A percentile compares a stretch with the other conserved stretches of the same genome.
phyloP scores from a whole-genome alignment of 2,329 filamentous ascomycete genomes.

The Penicillium fuscoglaucum region DNA sequence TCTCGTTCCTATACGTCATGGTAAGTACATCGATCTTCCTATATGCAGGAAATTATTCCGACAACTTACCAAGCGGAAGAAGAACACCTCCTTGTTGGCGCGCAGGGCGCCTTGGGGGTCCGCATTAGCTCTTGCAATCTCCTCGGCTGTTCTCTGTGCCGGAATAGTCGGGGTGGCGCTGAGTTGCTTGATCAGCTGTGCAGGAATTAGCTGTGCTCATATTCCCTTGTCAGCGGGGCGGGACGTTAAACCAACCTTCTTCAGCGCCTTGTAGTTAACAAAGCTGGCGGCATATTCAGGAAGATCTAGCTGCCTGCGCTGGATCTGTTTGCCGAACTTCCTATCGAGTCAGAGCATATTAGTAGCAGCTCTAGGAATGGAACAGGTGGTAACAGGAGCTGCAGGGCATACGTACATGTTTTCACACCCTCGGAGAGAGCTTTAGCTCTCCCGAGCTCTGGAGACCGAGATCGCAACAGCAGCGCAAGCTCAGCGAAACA shows the following conservation, averaged over 20 bases:
- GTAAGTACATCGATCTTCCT: not conserved
- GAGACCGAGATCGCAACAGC: not conserved
- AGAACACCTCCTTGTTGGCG: conserved; percentile 97
- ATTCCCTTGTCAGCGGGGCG: not conserved
- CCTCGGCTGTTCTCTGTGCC: conserved; percentile 64
- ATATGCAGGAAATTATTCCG: not conserved
- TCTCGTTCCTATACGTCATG: conserved; percentile 73
- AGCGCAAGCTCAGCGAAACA: conserved; percentile 4
- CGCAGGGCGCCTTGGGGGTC: conserved; percentile 89
- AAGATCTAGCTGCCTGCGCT: conserved; percentile 97
- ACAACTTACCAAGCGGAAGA: conserved; percentile 82
- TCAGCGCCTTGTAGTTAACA: conserved; percentile 98
- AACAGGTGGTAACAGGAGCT: not conserved
- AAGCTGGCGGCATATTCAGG: conserved; percentile 99
- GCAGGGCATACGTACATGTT: conserved; percentile 5
- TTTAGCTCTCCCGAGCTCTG: conserved; percentile 17
- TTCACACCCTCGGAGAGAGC: conserved; percentile 12
- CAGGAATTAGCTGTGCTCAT: conserved; percentile 29
- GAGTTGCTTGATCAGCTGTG: conserved; percentile 94
- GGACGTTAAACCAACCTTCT: conserved; percentile 70
- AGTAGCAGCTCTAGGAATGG: not conserved
- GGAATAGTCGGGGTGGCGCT: conserved; percentile 84
- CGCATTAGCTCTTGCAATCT: conserved; percentile 44
- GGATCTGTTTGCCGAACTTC: conserved; percentile 99
- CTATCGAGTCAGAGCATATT: conserved; percentile 50